Conservation (phyloP, 2,329 filamentous ascomycete species). For the Thelonectria discophora region DNA sequence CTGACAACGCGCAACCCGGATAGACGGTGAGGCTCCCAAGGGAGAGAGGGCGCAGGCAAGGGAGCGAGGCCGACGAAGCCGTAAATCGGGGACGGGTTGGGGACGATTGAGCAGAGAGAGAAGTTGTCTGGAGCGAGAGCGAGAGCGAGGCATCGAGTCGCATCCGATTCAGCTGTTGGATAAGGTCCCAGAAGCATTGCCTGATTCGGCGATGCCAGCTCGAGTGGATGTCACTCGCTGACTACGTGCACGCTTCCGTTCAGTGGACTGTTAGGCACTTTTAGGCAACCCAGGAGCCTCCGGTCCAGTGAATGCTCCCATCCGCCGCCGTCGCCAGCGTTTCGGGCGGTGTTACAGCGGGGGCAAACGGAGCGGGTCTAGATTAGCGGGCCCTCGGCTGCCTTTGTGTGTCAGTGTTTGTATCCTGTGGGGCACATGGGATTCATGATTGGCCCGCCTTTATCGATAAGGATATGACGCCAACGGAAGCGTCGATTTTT, state of each 20-base stretch:
- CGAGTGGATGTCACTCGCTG: conserved; percentile 10
- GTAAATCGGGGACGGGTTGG: conserved; percentile 7
- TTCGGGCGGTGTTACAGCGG: conserved; percentile 9
- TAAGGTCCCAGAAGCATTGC: conserved; percentile 9
- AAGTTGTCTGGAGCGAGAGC: conserved; percentile 4
- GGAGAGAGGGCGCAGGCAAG: conserved; percentile 12
- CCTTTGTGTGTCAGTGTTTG: conserved; percentile 11
- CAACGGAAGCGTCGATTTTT: conserved; percentile 28
- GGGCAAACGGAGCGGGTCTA: conserved; percentile 1
- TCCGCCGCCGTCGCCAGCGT: neutral
- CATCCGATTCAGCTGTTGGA: conserved; percentile 17
- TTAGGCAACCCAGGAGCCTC: conserved; percentile 17
- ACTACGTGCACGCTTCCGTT: conserved; percentile 8
- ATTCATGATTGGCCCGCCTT: conserved; percentile 20
- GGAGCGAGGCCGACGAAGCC: conserved; percentile 2
- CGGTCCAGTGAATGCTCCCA: neutral
- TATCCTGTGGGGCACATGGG: conserved; percentile 4
- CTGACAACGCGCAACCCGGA: conserved; percentile 15
- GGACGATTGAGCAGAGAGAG: neutral
- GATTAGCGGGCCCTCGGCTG: neutral
- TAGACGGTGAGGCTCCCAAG: conserved; percentile 15
- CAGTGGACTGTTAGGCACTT: conserved; percentile 22
- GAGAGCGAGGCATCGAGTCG: conserved; percentile 6
- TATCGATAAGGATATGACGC: conserved; percentile 43
- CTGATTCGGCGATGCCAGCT: conserved; percentile 20